Evolutionary conservation across 1,284 basidiomycete genomes (phyloP).

Genomic region (Trametes versicolor): DNA sequence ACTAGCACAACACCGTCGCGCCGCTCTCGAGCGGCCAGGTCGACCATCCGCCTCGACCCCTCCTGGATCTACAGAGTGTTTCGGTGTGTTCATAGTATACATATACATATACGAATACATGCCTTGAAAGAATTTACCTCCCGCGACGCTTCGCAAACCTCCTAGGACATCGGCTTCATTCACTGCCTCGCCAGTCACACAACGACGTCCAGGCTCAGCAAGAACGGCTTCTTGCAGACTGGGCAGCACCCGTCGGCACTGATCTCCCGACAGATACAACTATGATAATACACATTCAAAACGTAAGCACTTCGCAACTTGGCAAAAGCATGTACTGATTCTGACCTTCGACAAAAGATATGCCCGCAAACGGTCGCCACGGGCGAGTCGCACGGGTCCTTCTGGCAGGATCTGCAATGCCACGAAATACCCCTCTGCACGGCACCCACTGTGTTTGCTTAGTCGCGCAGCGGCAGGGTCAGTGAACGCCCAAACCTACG

Average conservation of each 20-base stretch:
- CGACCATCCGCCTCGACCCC: too few relatives aligned
- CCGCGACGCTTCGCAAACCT: background rate
- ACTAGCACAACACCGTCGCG: too few relatives aligned
- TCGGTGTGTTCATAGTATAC: too few relatives aligned
- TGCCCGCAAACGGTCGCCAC: constrained; percentile 43
- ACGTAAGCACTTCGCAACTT: background rate
- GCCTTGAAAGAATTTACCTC: background rate
- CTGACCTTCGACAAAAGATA: constrained; percentile 41
- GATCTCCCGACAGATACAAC: constrained; percentile 2
- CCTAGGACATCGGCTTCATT: too few relatives aligned
- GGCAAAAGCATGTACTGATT: too few relatives aligned
- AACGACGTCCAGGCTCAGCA: background rate
- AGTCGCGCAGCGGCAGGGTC: too few relatives aligned
- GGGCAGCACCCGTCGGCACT: constrained; percentile 1
- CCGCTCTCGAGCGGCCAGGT: too few relatives aligned
- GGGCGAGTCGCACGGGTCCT: constrained; percentile 36
- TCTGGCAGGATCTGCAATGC: constrained; percentile 40
- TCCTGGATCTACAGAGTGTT: too few relatives aligned
- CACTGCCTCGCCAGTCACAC: background rate
- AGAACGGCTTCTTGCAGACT: constrained; percentile 4
- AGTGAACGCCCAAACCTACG: too few relatives aligned
- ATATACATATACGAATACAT: background rate
- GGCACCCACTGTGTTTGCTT: too few relatives aligned
- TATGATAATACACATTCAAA: background rate
- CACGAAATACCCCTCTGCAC: constrained; percentile 28